phyloP scores from a whole-genome alignment of 2,329 filamentous ascomycete species.

The Thelonectria olida region DNA sequence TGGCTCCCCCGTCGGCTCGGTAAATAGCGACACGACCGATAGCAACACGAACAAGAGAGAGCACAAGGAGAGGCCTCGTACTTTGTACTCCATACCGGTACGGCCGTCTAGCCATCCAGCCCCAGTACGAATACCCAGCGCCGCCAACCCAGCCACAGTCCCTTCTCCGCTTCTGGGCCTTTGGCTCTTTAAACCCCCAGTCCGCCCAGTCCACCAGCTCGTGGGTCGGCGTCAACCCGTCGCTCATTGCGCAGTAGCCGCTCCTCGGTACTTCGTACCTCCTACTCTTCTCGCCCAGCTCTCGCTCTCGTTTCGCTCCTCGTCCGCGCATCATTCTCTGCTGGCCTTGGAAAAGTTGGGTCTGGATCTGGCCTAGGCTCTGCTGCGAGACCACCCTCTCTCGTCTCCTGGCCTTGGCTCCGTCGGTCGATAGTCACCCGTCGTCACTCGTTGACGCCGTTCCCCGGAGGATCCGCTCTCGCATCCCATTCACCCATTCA shows the following conservation, averaged over 20 bases:
- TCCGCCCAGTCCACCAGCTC: constrained; percentile 3
- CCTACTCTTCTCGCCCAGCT: not conserved
- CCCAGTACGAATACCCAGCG: not conserved
- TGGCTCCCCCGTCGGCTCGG: not conserved
- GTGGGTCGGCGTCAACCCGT: constrained; percentile 12
- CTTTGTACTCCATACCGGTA: not conserved
- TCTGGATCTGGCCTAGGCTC: constrained; percentile 10
- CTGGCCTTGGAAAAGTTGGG: not conserved
- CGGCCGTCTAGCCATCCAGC: not conserved
- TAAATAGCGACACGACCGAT: not conserved
- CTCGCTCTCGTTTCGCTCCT: not conserved
- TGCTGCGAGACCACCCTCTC: not conserved
- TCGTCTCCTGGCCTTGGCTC: constrained; percentile 11
- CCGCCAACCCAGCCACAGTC: constrained; percentile 17
- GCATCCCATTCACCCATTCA: not conserved
- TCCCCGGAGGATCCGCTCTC: constrained; percentile 26
- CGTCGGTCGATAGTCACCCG: constrained; percentile 11
- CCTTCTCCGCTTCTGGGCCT: constrained; percentile 10
- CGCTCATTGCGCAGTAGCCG: constrained; percentile 15
- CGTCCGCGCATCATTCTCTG: not conserved
- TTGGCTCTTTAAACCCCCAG: constrained; percentile 17
- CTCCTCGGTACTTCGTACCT: constrained; percentile 1
- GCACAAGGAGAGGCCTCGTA: constrained; percentile 20
- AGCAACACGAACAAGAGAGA: constrained; percentile 15
- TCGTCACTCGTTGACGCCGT: constrained; percentile 12